A percentile compares a stretch with the other conserved stretches of the same genome.
phyloP scores from a whole-genome alignment of 108 stramenopile genomes.

The Skeletonema potamos region DNA sequence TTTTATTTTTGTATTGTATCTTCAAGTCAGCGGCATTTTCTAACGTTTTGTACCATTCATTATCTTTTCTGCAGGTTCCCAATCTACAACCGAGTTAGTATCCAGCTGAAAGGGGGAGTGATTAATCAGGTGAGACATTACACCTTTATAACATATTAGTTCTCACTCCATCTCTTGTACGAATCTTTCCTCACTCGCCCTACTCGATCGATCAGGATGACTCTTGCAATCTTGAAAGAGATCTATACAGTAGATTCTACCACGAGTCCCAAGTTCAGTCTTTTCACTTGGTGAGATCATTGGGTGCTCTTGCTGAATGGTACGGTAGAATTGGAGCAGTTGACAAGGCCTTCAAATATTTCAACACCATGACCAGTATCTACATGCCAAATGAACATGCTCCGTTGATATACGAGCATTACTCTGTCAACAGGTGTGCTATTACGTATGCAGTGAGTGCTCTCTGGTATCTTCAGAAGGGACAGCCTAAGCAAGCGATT shows the following conservation, averaged over 20 bases:
- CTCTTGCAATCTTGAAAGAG: slow-evolving; percentile 24
- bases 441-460: slow-evolving; percentile 17
- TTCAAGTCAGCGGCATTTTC: not conserved
- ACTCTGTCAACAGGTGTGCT: slow-evolving; percentile 30
- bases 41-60: not conserved
- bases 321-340: slow-evolving; percentile 1
- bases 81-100: slow-evolving; percentile 19
- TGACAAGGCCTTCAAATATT: slow-evolving; percentile 5
- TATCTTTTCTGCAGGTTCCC: slow-evolving; percentile 24
- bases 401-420: slow-evolving; percentile 10
- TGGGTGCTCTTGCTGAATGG: slow-evolving; percentile 8
- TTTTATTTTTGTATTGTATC: not conserved
- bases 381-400: slow-evolving; percentile 31
- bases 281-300: slow-evolving; percentile 22
- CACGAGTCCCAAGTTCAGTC: slow-evolving; percentile 34
- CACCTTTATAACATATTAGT: too few species aligned
- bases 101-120: slow-evolving; percentile 29
- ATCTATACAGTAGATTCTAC: slow-evolving; percentile 26
- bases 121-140: not conserved
- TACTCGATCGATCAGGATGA: slow-evolving; percentile 22
- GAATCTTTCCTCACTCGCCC: too few species aligned
- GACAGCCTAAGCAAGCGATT: slow-evolving; percentile 25
- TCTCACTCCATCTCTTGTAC: too few species aligned
- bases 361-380: slow-evolving; percentile 3
- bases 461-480: slow-evolving; percentile 27